phyloP scores from a whole-genome alignment of 257 asterid species.

The Petunia secreta region DNA sequence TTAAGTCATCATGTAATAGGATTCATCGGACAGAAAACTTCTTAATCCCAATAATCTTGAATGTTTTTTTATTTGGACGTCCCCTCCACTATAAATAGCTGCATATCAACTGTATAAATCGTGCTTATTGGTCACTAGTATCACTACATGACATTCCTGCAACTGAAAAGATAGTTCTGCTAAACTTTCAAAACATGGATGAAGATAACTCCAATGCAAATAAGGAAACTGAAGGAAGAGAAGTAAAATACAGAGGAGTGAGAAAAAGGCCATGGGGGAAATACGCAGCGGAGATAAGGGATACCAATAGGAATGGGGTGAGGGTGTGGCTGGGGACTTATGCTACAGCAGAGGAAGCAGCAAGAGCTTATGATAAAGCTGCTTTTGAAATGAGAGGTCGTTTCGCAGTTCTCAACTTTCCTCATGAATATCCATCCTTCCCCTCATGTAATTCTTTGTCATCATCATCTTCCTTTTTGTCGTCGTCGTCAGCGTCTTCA shows the following conservation, averaged over 20 bases:
- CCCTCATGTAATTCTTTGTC: neutral
- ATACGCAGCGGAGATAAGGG: slow-evolving; percentile 77
- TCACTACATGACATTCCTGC: slow-evolving; percentile 1
- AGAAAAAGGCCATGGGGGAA: slow-evolving; percentile 86
- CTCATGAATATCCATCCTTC: slow-evolving; percentile 54
- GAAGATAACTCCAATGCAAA: neutral
- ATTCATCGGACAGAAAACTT: neutral
- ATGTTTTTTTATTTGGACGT: too few species aligned
- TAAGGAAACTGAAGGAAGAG: slow-evolving; percentile 31
- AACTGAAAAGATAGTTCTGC: neutral
- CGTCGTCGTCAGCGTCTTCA: slow-evolving; percentile 11
- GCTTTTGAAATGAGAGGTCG: slow-evolving; percentile 62
- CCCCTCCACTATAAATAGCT: neutral
- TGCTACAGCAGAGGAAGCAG: slow-evolving; percentile 73
- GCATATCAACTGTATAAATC: neutral
- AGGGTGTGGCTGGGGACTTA: slow-evolving; percentile 78
- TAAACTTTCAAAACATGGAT: slow-evolving; percentile 14
- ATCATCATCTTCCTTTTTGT: neutral
- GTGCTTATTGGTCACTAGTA: neutral
- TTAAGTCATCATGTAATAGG: neutral
- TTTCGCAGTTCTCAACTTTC: slow-evolving; percentile 69
- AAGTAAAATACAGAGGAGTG: slow-evolving; percentile 60
- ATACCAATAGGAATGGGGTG: slow-evolving; percentile 49
- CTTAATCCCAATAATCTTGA: neutral
- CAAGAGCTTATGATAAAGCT: slow-evolving; percentile 70